Evolutionary conservation across 2,329 filamentous ascomycete genomes (phyloP).

Genomic region (Penicillium sp.): DNA sequence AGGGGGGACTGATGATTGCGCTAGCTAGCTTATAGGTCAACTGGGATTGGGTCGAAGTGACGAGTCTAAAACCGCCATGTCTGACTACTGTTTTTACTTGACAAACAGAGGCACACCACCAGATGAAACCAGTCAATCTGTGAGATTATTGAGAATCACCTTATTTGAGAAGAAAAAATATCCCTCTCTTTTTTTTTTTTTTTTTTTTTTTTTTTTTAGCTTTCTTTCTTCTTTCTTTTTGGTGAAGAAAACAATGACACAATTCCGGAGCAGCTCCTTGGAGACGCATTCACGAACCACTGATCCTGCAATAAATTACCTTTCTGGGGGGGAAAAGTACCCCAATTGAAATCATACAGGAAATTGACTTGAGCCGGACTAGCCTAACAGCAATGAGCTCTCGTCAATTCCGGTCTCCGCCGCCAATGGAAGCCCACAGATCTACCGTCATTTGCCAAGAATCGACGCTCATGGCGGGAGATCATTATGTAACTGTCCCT

Average conservation of each 20-base stretch:
- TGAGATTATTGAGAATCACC: not conserved
- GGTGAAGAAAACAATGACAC: not conserved
- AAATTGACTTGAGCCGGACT: not conserved
- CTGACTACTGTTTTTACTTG: conserved; percentile 6
- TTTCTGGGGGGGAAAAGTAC: not conserved
- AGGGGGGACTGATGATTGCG: not conserved
- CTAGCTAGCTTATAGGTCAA: conserved; percentile 5
- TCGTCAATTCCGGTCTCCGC: conserved; percentile 4
- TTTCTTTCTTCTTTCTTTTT: not conserved
- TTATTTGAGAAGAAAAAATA: not conserved
- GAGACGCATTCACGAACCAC: not conserved
- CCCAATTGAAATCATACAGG: conserved; percentile 1
- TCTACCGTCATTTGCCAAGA: conserved; percentile 14
- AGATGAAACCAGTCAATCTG: not conserved
- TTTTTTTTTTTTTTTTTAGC: not conserved
- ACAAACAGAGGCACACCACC: conserved; percentile 1
- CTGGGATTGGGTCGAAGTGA: conserved; percentile 14
- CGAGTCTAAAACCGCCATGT: conserved; percentile 19
- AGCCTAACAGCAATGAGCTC: not conserved
- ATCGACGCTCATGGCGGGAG: conserved; percentile 11
- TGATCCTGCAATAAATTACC: conserved; percentile 1
- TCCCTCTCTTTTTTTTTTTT: not conserved
- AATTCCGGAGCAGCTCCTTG: not conserved
- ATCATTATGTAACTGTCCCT: conserved; percentile 33
- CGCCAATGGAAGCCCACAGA: conserved; percentile 10